phyloP scores from a whole-genome alignment of 2,329 filamentous ascomycete species.

The Cordyceps tenuipes region DNA sequence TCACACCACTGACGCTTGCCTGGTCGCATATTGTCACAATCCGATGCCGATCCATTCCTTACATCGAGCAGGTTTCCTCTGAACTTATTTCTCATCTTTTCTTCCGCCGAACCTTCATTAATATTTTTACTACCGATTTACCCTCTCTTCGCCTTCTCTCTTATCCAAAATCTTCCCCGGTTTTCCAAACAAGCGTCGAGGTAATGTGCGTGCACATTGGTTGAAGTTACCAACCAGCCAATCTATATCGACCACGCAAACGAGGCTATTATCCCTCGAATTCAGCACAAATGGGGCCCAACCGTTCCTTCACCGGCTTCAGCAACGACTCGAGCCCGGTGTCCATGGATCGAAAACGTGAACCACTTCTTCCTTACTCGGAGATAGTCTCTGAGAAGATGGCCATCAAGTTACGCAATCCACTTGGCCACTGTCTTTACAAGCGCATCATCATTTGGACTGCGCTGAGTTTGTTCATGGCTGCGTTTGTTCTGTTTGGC shows the following conservation, averaged over 20 bases:
- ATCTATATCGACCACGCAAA: slow-evolving; percentile 1
- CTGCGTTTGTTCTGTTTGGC: slow-evolving; percentile 33
- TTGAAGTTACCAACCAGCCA: background rate
- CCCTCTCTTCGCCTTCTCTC: background rate
- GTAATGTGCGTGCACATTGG: background rate
- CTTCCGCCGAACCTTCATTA: background rate
- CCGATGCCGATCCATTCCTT: slow-evolving; percentile 11
- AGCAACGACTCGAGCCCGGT: slow-evolving; percentile 28
- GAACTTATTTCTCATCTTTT: background rate
- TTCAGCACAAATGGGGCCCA: slow-evolving; percentile 19
- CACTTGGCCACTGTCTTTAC: slow-evolving; percentile 45
- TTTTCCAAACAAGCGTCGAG: background rate
- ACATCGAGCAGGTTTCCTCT: background rate
- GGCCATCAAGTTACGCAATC: slow-evolving; percentile 33
- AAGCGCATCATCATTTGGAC: slow-evolving; percentile 45
- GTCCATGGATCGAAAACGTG: slow-evolving; percentile 23
- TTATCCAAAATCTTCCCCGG: background rate
- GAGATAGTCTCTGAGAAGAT: slow-evolving; percentile 26
- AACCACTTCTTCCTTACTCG: slow-evolving; percentile 26
- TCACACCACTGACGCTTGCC: background rate
- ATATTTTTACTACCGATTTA: background rate
- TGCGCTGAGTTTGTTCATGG: slow-evolving; percentile 31
- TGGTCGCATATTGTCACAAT: background rate
- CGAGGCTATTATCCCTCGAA: background rate
- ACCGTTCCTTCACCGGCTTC: slow-evolving; percentile 24